phyloP scores from a whole-genome alignment of 257 asterid genomes.

The Hygrophila difformis region DNA sequence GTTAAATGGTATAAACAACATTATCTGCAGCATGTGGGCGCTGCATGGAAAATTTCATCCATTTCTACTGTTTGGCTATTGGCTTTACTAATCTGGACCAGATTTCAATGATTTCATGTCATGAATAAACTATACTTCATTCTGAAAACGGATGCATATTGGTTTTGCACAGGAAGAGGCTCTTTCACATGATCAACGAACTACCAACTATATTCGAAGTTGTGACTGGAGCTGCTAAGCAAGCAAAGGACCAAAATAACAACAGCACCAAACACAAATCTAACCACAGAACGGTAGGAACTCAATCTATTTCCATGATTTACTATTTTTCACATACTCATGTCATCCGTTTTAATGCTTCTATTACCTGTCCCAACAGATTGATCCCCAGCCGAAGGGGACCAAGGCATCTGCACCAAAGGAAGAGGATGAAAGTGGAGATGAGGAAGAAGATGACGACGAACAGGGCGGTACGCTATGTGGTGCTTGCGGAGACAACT shows the following conservation, averaged over 20 bases:
- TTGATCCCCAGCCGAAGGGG: slow-evolving; percentile 34
- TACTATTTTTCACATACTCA: not conserved
- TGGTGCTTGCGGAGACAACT: slow-evolving; percentile 55
- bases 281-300: slow-evolving; percentile 30
- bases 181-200: slow-evolving; percentile 69
- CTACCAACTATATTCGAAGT: slow-evolving; percentile 61
- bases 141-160: slow-evolving; percentile 5
- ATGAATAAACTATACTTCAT: not conserved
- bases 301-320: not conserved
- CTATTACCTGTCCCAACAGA: slow-evolving; percentile 29
- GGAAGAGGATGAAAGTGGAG: no score
- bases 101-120: no score
- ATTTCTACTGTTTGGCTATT: no score
- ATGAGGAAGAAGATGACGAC: slow-evolving; percentile 49
- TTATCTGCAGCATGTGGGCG: no score
- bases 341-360: not conserved
- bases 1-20: no score
- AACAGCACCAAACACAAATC: slow-evolving; percentile 51
- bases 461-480: slow-evolving; percentile 75
- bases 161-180: no score
- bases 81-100: no score
- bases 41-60: no score
- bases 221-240: slow-evolving; percentile 49
- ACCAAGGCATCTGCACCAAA: slow-evolving; percentile 33
- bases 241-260: slow-evolving; percentile 33